phyloP scores from a whole-genome alignment of 2,329 filamentous ascomycete species.

The Zopfia rhizophila region DNA sequence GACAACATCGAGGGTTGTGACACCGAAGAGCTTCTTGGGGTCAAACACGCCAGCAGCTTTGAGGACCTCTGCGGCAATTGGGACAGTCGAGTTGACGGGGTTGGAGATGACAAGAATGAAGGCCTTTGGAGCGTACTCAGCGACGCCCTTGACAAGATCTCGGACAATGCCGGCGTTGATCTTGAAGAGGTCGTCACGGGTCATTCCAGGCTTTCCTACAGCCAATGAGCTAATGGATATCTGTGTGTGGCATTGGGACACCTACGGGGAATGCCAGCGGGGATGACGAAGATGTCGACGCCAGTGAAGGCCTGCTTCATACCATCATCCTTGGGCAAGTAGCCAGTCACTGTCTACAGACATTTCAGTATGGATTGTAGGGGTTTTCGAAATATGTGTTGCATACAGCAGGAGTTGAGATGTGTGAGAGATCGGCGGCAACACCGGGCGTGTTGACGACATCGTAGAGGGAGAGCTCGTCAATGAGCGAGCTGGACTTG shows the following conservation, averaged over 20 bases:
- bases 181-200: slow-evolving; percentile 99
- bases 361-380: slow-evolving; percentile 33
- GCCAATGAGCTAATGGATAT: slow-evolving; percentile 22
- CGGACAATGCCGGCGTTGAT: slow-evolving; percentile 99
- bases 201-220: slow-evolving; percentile 98
- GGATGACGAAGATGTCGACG: slow-evolving; percentile 96
- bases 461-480: slow-evolving; percentile 98
- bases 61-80: slow-evolving; percentile 95
- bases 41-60: slow-evolving; percentile 95
- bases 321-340: slow-evolving; percentile 84
- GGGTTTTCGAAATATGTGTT: slow-evolving; percentile 11
- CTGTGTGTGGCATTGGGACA: slow-evolving; percentile 3
- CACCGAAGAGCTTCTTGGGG: slow-evolving; percentile 94
- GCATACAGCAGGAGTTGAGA: slow-evolving; percentile 85
- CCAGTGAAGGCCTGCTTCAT: slow-evolving; percentile 89
- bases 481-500: slow-evolving; percentile 87
- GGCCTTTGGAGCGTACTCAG: slow-evolving; percentile 89
- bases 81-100: slow-evolving; percentile 98
- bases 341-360: slow-evolving; percentile 79
- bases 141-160: slow-evolving; percentile 87
- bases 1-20: slow-evolving; percentile 98
- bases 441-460: slow-evolving; percentile 98
- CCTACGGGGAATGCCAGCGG: slow-evolving; percentile 94
- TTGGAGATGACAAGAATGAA: slow-evolving; percentile 98
- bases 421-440: slow-evolving; percentile 95